Base-by-base conservation (phyloP, 192 early-diverging fungal species). In the Umbelopsis ramanniana region DNA sequence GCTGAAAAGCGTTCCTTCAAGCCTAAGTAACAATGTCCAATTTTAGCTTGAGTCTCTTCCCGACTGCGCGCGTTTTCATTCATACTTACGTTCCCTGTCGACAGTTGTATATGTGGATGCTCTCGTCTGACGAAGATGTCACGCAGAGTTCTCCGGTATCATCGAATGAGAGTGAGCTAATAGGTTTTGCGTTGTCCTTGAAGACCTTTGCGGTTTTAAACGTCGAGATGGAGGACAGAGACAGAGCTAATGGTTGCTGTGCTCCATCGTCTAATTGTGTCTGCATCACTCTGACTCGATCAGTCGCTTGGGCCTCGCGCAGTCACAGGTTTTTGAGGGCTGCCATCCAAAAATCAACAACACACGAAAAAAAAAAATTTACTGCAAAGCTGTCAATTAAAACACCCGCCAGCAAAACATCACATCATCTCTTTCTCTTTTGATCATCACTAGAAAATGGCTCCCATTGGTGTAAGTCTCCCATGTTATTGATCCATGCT, bases 131-230 rank as follows among this genome's bases (percentile, higher is more conserved):
- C 33, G 93, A 90, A 3, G 92, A 84, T 9, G 94, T 94, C 17
- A 97, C 84, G 68, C 91, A 93, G 15, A 88, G 85, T 21, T 87
- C 84, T 1, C 97, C 97, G 4, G 86, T 72, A 21, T 84, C 78
- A 70, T 94, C 92, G 81, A 92, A 98, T 74, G 94, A 93, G 4
- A 97, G 57, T 9, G 96, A 96, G 3, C 88, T 94, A 52, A 96
- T 87, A 11, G 81, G 73, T 35, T 84, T 79, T 7, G 84, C 88
- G 77, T 95, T 89, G 79, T 96, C 90, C 15, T 84, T 79, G 70
- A 97, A 95, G 21, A 89, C 81, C 76, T 95, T 96, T 40, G 88
- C 81, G 68, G 88, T 63, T 72, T 82, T 79, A 14, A 82, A 69
- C 26, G 78, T 76, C 38, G 66, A 68, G 5, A 87, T 69, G 46